These are phyloP conservation scores for Triticum timopheevii DNA, from an alignment of 176 grass and related monocot genomes.

Conservation along the genomic window DNA sequence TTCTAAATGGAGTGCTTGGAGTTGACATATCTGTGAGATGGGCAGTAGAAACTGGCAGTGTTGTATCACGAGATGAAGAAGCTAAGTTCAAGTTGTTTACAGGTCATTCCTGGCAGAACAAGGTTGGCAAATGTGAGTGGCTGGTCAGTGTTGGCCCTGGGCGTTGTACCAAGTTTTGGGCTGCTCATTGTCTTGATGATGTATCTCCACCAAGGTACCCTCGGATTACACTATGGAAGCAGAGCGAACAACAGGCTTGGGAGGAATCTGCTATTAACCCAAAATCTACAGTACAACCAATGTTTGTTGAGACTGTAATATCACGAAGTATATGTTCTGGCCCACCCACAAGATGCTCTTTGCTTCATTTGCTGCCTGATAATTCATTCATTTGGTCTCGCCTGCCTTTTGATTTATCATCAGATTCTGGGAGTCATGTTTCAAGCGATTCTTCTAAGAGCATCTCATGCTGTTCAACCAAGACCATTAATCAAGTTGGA, in stretches of 20 bases:
- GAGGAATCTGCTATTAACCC: constrained; percentile 33
- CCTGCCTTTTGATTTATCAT: constrained; percentile 40
- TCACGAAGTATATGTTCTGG: constrained; percentile 62
- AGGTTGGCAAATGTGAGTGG: constrained; percentile 88
- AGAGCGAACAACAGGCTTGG: constrained; percentile 40
- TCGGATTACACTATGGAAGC: constrained; percentile 74
- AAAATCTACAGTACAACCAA: constrained; percentile 30
- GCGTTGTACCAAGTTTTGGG: constrained; percentile 65
- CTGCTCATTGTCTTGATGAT: constrained; percentile 87
- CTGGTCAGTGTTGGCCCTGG: constrained; percentile 65
- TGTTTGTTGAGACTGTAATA: constrained; percentile 65
- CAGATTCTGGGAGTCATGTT: constrained; percentile 43
- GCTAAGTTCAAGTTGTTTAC: constrained; percentile 62
- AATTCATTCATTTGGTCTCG: constrained; percentile 51
- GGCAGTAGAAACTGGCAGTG: constrained; percentile 57
- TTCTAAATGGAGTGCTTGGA: constrained; percentile 74
- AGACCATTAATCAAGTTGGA: constrained; percentile 60
- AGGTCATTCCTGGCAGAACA: constrained; percentile 28
- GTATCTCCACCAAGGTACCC: constrained; percentile 77
- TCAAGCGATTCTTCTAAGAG: constrained; percentile 38
- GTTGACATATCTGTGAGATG: constrained; percentile 72
- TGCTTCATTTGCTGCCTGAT: constrained; percentile 74
- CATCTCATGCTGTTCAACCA: constrained; percentile 40
- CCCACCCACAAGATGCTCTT: constrained; percentile 68
- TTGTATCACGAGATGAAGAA: constrained; percentile 44